A percentile compares a stretch with the other conserved stretches of the same genome.
phyloP scores from a whole-genome alignment of 116 monocot species.

The Zostera marina region DNA sequence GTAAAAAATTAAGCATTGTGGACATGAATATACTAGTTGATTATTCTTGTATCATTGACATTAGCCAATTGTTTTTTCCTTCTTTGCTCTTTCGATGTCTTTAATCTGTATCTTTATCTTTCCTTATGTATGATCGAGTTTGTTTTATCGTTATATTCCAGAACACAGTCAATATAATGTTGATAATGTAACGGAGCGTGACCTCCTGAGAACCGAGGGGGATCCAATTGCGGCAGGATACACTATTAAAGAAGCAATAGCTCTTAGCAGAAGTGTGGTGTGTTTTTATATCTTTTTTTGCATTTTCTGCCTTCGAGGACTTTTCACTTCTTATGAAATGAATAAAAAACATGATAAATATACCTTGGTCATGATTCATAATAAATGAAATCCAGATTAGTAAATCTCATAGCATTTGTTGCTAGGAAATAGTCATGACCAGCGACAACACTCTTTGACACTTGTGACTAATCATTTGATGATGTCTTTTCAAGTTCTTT shows the following conservation, averaged over 20 bases:
- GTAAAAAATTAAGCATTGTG: constrained; percentile 17
- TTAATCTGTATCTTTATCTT: no score
- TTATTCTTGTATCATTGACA: no score
- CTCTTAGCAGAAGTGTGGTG: constrained; percentile 76
- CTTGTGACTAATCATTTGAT: not conserved
- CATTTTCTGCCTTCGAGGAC: not conserved
- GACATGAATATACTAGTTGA: no score
- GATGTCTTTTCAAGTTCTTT: not conserved
- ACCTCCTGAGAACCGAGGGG: constrained; percentile 84
- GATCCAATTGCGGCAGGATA: constrained; percentile 89
- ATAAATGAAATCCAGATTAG: not conserved
- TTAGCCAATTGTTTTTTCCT: not conserved
- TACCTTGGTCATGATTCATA: not conserved
- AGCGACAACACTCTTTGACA: not conserved
- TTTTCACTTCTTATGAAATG: not conserved
- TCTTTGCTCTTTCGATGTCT: not conserved
- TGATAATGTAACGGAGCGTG: constrained; percentile 69
- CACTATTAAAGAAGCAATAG: constrained; percentile 80
- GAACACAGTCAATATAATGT: constrained; percentile 24
- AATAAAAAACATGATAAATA: not conserved
- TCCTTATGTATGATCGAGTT: not conserved
- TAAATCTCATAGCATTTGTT: not conserved
- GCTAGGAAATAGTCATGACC: not conserved
- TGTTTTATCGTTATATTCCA: constrained; percentile 1
- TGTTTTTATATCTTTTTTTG: constrained; percentile 6